Conservation (phyloP, 1,139 yeast genomes). For the Yamadazyma triangularis region DNA sequence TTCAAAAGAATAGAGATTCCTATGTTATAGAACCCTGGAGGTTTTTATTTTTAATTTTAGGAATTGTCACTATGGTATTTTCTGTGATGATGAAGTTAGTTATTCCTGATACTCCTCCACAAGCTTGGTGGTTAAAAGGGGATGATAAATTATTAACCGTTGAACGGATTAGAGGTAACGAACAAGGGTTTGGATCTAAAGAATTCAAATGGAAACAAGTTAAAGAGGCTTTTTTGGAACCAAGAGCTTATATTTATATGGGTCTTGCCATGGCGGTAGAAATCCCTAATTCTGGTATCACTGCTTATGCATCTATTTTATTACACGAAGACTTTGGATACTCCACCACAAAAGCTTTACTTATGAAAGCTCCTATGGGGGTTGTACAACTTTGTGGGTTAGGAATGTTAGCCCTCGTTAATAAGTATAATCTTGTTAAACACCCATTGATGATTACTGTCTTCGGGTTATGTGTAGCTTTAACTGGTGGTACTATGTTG, state of each 20-base stretch:
- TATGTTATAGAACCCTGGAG: constrained; percentile 22
- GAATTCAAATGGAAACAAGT: constrained; percentile 20
- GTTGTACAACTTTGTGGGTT: constrained; percentile 32
- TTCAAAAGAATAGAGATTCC: constrained; percentile 22
- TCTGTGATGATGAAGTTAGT: constrained; percentile 16
- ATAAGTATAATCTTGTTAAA: constrained; percentile 6
- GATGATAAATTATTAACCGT: constrained; percentile 27
- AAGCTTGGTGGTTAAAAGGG: constrained; percentile 33
- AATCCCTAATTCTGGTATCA: constrained; percentile 24
- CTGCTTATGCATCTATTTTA: constrained; percentile 21
- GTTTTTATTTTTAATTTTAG: constrained; percentile 39
- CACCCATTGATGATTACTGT: constrained; percentile 9
- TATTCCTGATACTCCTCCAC: constrained; percentile 41
- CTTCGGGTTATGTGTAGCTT: constrained; percentile 6
- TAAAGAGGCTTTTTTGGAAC: constrained; percentile 18
- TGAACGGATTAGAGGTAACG: constrained; percentile 18
- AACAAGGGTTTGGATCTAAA: constrained; percentile 26
- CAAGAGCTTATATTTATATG: constrained; percentile 11
- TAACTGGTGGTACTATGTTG: constrained; percentile 25
- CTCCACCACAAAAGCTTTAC: constrained; percentile 18
- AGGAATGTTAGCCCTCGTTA: constrained; percentile 6
- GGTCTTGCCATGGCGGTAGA: constrained; percentile 20
- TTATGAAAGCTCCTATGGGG: constrained; percentile 26
- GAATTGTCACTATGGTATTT: constrained; percentile 28
- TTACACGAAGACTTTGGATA: constrained; percentile 20